phyloP scores from a whole-genome alignment of 148 eudicot species.

The Cornus controversa region DNA sequence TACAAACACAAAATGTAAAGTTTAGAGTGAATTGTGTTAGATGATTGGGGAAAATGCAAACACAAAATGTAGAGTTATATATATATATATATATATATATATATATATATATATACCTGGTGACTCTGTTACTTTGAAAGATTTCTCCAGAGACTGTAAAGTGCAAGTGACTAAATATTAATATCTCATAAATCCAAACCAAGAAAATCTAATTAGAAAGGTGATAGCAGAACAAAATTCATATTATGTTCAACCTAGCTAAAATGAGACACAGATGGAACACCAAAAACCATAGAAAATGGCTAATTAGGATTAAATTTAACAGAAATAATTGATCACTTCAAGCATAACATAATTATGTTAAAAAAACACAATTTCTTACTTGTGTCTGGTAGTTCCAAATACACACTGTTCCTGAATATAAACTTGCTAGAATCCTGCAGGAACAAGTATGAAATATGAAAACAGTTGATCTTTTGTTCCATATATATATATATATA shows the following conservation, averaged over 20 bases:
- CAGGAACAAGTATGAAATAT: not conserved
- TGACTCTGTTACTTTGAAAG: constrained; percentile 46
- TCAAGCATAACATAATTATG: not conserved
- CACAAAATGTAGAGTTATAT: not conserved
- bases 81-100: too few relatives aligned
- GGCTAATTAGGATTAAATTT: not conserved
- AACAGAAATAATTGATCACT: too few relatives aligned
- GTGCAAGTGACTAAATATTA: not conserved
- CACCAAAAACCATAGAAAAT: too few relatives aligned
- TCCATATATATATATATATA: too few relatives aligned
- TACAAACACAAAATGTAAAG: not conserved
- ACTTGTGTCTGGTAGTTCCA: constrained; percentile 73
- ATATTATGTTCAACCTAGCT: too few relatives aligned
- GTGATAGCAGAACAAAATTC: too few relatives aligned
- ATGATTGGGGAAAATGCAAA: not conserved
- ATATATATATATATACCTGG: constrained; percentile 55
- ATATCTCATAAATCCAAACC: too few relatives aligned
- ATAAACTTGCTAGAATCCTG: constrained; percentile 68
- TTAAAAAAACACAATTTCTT: not conserved
- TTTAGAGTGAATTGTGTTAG: not conserved
- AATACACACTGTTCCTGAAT: constrained; percentile 62
- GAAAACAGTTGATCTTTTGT: not conserved
- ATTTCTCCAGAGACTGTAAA: constrained; percentile 51
- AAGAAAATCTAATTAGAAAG: too few relatives aligned
- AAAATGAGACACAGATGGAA: too few relatives aligned